These are phyloP conservation scores for Lumnitzera littorea DNA, from an alignment of 345 rosid species.

Conservation along the genomic window DNA sequence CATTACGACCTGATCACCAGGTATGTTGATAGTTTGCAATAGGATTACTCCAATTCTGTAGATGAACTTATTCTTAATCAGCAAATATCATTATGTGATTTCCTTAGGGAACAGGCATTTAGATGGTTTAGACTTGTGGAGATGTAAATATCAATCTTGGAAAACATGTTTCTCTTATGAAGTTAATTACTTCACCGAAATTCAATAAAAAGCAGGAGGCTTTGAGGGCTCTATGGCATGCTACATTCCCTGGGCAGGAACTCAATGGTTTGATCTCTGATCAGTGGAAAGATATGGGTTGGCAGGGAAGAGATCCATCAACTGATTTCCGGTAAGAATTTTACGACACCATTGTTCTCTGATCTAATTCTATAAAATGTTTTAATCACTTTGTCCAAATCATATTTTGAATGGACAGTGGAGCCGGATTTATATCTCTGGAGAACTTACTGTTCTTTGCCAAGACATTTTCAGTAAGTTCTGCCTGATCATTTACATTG, in stretches of 20 bases:
- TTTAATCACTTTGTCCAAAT: not conserved
- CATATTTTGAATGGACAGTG: slow-evolving; percentile 35
- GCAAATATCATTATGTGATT: not conserved
- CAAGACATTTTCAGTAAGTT: slow-evolving; percentile 66
- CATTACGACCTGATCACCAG: slow-evolving; percentile 77
- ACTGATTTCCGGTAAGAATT: slow-evolving; percentile 74
- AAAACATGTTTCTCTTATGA: not conserved
- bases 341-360: not conserved
- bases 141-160: too few relatives aligned
- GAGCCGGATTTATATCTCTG: slow-evolving; percentile 90
- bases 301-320: slow-evolving; percentile 98
- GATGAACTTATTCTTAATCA: too few relatives aligned
- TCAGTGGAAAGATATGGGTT: slow-evolving; percentile 98
- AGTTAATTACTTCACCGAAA: slow-evolving; percentile 3
- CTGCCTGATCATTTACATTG: not conserved
- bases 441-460: slow-evolving; percentile 94
- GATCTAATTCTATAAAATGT: not conserved
- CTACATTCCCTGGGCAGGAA: slow-evolving; percentile 64
- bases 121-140: not conserved
- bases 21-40: slow-evolving; percentile 10
- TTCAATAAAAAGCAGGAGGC: slow-evolving; percentile 42
- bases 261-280: slow-evolving; percentile 74
- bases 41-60: too few relatives aligned
- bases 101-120: too few relatives aligned
- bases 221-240: slow-evolving; percentile 76